Base-by-base conservation (phyloP, 2,329 filamentous ascomycete species). In the Aspergillus calidoustus region DNA sequence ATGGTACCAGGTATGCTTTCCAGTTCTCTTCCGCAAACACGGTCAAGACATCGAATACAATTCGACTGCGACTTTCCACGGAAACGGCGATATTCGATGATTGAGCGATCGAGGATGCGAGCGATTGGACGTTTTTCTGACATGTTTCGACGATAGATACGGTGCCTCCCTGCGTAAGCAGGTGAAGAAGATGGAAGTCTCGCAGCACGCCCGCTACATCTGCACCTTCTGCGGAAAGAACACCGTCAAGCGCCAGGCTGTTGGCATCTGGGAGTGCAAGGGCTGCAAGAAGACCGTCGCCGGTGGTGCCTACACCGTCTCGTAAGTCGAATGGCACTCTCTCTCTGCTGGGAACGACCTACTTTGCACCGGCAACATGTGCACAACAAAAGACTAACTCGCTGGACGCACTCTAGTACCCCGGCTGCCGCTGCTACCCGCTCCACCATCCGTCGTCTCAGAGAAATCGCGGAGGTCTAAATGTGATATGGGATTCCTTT, bases 161-260 rank as follows among this genome's bases (percentile, higher is more conserved):
- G 95, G 94, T 93, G 94, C 95, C 81, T 98, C 95, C 78, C 92
- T 98, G 84, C 92, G 93, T 85, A 98, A 98, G 89, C 93, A 93
- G 82, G 90, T 95, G 80, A 98, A 98, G 92, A 97, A 97, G 91
- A 97, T 97, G 91, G 95, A 98, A 90, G 91, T 98, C 82, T 91
- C 92, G 77, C 95, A 98, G 84, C 95, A 99, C 87, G 92, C 93
- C 85, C 91, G 91, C 82, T 98, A 97, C 82, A 89, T 89, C 80
- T 98, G 94, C 89, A 94, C 93, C 72, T 99, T 98, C 91, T 97
- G 93, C 88, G 94, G 94, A 80, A 98, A 98, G 90, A 90, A 89
- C 81, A 91, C 90, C 76, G 93, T 97, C 79, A 93, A 93, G 87
- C 90, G 94, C 79, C 86, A 92, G 79, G 89, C 92, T 68, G 91